These are phyloP conservation scores for Podospora fimiseda DNA, from an alignment of 495 filamentous ascomycete genomes.

Conservation along the genomic window DNA sequence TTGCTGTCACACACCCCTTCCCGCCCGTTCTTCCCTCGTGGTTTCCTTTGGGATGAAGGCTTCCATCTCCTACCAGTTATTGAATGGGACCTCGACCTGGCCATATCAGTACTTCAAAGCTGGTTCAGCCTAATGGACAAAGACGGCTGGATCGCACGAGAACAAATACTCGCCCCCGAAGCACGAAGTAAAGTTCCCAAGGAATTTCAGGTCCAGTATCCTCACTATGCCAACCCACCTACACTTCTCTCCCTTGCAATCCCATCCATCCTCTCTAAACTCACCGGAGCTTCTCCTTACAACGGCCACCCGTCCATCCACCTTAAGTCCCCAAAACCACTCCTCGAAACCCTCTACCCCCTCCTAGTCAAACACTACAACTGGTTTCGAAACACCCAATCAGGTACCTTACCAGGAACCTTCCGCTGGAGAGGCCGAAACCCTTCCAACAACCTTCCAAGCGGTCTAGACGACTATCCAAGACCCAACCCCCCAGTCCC, in stretches of 20 bases:
- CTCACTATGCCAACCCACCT: slow-evolving; percentile 91
- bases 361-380: slow-evolving; percentile 77
- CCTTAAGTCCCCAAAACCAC: slow-evolving; percentile 15
- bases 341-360: slow-evolving; percentile 52
- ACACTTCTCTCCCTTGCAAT: slow-evolving; percentile 84
- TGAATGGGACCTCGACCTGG: slow-evolving; percentile 85
- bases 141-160: slow-evolving; percentile 90
- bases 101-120: slow-evolving; percentile 80
- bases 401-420: slow-evolving; percentile 77
- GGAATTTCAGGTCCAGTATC: slow-evolving; percentile 90
- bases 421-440: slow-evolving; percentile 92
- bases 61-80: slow-evolving; percentile 85
- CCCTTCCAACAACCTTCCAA: slow-evolving; percentile 73
- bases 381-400: slow-evolving; percentile 88
- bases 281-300: slow-evolving; percentile 24
- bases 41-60: slow-evolving; percentile 94
- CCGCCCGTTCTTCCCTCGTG: slow-evolving; percentile 84
- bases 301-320: slow-evolving; percentile 12
- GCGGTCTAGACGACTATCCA: slow-evolving; percentile 92
- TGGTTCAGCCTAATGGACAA: slow-evolving; percentile 92
- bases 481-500: slow-evolving; percentile 81
- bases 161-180: slow-evolving; percentile 86
- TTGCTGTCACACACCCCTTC: slow-evolving; percentile 87
- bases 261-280: slow-evolving; percentile 69
- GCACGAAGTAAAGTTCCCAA: slow-evolving; percentile 84